phyloP scores from a whole-genome alignment of 1,284 basidiomycete species.

The Trichosporon sp. region DNA sequence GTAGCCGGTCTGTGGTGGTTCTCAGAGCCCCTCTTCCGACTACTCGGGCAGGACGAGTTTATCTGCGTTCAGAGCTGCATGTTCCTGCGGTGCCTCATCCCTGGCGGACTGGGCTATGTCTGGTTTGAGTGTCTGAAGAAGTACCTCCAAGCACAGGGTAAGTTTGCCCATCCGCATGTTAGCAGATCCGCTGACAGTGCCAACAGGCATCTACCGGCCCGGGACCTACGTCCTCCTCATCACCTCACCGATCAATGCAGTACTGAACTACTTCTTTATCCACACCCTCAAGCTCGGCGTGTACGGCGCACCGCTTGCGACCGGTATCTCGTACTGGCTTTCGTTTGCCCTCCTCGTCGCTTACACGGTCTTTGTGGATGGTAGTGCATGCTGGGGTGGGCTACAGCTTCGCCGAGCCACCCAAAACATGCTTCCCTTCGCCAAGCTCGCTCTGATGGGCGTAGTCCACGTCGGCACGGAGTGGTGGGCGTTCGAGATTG shows the following conservation, averaged over 20 bases:
- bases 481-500: constrained; percentile 9
- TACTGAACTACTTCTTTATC: constrained; percentile 5
- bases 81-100: constrained; percentile 3
- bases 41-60: constrained; percentile 3
- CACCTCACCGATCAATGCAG: constrained; percentile 1
- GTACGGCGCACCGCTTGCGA: constrained; percentile 4
- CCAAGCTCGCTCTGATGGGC: constrained; percentile 3
- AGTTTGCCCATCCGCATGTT: neutral
- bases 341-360: neutral
- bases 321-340: constrained; percentile 3
- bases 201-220: constrained; percentile 6
- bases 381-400: constrained; percentile 7
- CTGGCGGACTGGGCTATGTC: constrained; percentile 3
- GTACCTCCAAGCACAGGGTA: constrained; percentile 6
- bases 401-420: constrained; percentile 3
- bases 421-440: neutral
- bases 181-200: neutral
- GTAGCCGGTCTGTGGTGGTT: neutral
- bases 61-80: constrained; percentile 2
- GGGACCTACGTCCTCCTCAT: neutral
- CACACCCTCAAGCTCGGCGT: neutral
- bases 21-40: constrained; percentile 6
- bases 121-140: constrained; percentile 7
- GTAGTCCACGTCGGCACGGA: constrained; percentile 9
- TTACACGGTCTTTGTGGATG: neutral